Evolutionary conservation across 2,329 filamentous ascomycete genomes (phyloP).

Genomic region (Laburnicola sp.): DNA sequence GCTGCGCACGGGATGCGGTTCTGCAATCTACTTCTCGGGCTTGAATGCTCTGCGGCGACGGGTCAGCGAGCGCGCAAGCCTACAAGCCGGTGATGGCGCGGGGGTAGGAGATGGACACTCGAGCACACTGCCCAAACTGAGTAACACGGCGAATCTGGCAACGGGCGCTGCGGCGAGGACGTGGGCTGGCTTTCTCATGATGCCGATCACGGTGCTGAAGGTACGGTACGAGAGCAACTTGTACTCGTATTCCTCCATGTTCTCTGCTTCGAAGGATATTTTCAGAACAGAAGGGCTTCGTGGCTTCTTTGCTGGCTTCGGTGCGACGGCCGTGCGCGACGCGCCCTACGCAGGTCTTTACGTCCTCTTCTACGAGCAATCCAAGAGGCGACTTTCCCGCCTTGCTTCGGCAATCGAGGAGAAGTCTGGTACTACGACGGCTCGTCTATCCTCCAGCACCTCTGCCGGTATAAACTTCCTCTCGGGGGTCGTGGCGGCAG

Average conservation of each 20-base stretch:
- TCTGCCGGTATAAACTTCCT: constrained; percentile 79
- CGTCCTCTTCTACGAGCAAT: constrained; percentile 88
- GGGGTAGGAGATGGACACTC: constrained; percentile 49
- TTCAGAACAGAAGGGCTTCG: constrained; percentile 70
- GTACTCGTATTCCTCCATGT: constrained; percentile 79
- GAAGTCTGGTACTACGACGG: constrained; percentile 23
- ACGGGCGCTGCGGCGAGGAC: constrained; percentile 84
- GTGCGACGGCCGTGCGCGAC: constrained; percentile 88
- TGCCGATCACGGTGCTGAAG: constrained; percentile 96
- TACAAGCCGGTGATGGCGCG: constrained; percentile 24
- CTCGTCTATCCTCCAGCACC: constrained; percentile 35
- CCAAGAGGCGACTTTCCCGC: constrained; percentile 65
- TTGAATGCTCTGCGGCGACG: constrained; percentile 81
- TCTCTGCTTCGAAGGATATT: constrained; percentile 74
- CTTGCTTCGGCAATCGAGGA: constrained; percentile 38
- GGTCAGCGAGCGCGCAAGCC: constrained; percentile 53
- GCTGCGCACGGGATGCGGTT: constrained; percentile 90
- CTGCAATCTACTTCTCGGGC: constrained; percentile 89
- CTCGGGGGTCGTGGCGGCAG: constrained; percentile 79
- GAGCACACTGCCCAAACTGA: constrained; percentile 78
- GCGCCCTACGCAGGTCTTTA: constrained; percentile 97
- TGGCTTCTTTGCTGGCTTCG: constrained; percentile 92
- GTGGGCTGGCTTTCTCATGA: constrained; percentile 85
- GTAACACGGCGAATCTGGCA: constrained; percentile 79
- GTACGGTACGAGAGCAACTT: constrained; percentile 90